A percentile compares a stretch with the other conserved stretches of the same genome.
Evolutionary conservation across 2,329 filamentous ascomycete species (phyloP).

Genomic region (Fusarium staphyleae): DNA sequence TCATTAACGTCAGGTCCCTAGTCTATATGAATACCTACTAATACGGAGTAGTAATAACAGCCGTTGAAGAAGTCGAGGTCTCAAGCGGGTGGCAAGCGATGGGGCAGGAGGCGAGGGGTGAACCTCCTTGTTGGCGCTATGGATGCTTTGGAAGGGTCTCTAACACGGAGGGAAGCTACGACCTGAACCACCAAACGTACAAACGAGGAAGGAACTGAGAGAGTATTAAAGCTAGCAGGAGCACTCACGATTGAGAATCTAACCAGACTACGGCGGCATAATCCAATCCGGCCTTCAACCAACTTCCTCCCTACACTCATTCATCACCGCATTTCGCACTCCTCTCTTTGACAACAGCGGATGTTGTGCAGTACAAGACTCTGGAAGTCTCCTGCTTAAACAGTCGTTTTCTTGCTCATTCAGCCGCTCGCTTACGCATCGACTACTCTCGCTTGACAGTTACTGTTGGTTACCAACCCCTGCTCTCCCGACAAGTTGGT

Average conservation of each 20-base stretch:
- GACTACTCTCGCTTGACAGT: constrained; percentile 8
- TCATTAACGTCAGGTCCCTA: constrained; percentile 6
- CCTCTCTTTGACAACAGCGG: background rate
- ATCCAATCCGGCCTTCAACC: constrained; percentile 27
- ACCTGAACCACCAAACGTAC: constrained; percentile 15
- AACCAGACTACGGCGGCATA: constrained; percentile 22
- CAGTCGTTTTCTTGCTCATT: constrained; percentile 20
- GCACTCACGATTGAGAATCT: constrained; percentile 9
- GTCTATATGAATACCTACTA: background rate
- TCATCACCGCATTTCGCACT: constrained; percentile 8
- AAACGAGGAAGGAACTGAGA: constrained; percentile 10
- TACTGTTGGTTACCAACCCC: constrained; percentile 2
- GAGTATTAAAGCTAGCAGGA: constrained; percentile 31
- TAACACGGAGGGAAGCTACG: constrained; percentile 18
- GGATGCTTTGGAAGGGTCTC: constrained; percentile 1
- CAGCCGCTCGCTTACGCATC: constrained; percentile 29
- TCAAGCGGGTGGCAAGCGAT: background rate
- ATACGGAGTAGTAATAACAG: no score
- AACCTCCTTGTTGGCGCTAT: no score
- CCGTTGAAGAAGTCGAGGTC: background rate
- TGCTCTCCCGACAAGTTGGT: background rate
- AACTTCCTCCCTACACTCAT: constrained; percentile 3
- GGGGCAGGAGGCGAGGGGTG: constrained; percentile 1
- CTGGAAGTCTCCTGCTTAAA: constrained; percentile 29
- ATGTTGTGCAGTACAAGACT: no score